Conservation (phyloP, 148 eudicot species). For the Euryodendron excelsum region DNA sequence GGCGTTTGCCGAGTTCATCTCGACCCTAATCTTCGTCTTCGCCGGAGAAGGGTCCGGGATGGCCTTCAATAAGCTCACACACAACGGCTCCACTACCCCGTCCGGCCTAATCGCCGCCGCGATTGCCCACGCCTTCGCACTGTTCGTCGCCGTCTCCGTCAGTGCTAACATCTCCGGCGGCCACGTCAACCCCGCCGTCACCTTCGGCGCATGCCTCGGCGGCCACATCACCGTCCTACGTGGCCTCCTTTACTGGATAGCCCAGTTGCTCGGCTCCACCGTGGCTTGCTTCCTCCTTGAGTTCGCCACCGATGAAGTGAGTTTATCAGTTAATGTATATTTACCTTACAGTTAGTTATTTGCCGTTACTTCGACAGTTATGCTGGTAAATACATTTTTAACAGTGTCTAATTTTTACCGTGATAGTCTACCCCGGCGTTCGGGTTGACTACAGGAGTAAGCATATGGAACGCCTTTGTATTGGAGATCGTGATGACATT, state of each 20-base stretch:
- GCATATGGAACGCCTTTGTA: background rate
- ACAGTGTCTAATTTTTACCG: background rate
- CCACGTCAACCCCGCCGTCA: conserved; percentile 29
- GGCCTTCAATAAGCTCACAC: conserved; percentile 28
- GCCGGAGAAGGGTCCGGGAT: conserved; percentile 41
- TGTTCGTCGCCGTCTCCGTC: conserved; percentile 25
- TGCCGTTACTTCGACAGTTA: background rate
- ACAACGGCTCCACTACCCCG: conserved; percentile 15
- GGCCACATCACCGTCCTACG: conserved; percentile 29
- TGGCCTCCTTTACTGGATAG: conserved; percentile 23
- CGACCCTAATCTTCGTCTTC: conserved; percentile 33
- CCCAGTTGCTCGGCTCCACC: conserved; percentile 24
- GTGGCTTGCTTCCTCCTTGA: conserved; percentile 24
- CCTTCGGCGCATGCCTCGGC: conserved; percentile 27
- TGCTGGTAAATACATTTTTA: background rate
- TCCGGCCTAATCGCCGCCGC: conserved; percentile 18
- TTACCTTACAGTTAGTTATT: background rate
- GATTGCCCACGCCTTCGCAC: conserved; percentile 20
- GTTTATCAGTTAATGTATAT: background rate
- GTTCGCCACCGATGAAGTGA: conserved; percentile 21
- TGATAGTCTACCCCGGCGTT: background rate
- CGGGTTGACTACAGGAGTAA: background rate
- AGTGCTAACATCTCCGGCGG: conserved; percentile 27
- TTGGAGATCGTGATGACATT: conserved; percentile 10
- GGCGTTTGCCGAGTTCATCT: conserved; percentile 32